A percentile compares a stretch with the other conserved stretches of the same genome.
phyloP scores from a whole-genome alignment of 129 eudicot genomes.

The Flaveria robusta region DNA sequence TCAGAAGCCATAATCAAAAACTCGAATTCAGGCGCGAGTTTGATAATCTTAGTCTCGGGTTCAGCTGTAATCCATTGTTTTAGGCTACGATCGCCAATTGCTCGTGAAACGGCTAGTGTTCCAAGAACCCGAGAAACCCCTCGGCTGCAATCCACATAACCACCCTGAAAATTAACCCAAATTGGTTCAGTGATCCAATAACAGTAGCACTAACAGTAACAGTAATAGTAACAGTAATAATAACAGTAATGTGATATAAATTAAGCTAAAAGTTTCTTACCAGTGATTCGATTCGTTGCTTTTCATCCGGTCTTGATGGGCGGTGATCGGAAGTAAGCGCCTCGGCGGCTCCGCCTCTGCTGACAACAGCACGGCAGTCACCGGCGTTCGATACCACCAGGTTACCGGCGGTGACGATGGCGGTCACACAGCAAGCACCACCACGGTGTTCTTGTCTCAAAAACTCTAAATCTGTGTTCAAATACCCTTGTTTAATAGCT shows the following conservation, averaged over 20 bases:
- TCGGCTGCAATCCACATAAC: slow-evolving; percentile 70
- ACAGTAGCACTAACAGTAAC: too few relatives aligned
- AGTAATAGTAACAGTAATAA: too few relatives aligned
- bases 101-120: slow-evolving; percentile 88
- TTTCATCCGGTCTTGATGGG: slow-evolving; percentile 73
- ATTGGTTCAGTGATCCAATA: not conserved
- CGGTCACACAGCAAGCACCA: slow-evolving; percentile 91
- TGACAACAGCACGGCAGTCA: slow-evolving; percentile 85
- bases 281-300: slow-evolving; percentile 52
- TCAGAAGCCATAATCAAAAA: slow-evolving; percentile 93
- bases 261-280: slow-evolving; percentile 31
- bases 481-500: slow-evolving; percentile 64
- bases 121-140: slow-evolving; percentile 85
- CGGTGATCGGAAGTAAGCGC: slow-evolving; percentile 85
- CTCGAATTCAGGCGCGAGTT: slow-evolving; percentile 58
- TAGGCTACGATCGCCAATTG: slow-evolving; percentile 74
- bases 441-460: slow-evolving; percentile 58
- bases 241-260: too few relatives aligned
- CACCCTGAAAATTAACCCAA: slow-evolving; percentile 52
- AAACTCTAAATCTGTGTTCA: slow-evolving; percentile 67
- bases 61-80: slow-evolving; percentile 93
- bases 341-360: slow-evolving; percentile 67
- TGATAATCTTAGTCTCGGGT: slow-evolving; percentile 65
- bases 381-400: slow-evolving; percentile 86
- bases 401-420: slow-evolving; percentile 56